These are phyloP conservation scores for Macrophomina phaseolina DNA, from an alignment of 2,329 filamentous ascomycete genomes.

Conservation along the genomic window DNA sequence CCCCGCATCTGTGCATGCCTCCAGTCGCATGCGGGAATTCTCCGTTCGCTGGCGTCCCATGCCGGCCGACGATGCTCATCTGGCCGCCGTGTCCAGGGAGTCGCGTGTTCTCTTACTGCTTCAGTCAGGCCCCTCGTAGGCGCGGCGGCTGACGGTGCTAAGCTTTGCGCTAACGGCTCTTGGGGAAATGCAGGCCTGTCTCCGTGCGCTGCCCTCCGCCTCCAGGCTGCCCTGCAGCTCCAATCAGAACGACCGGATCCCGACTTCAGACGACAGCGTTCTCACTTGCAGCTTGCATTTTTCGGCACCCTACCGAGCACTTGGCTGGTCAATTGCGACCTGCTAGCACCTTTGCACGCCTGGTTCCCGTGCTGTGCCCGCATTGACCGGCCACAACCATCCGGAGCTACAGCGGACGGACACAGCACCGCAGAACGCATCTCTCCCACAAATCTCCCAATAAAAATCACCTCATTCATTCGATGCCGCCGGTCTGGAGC, in stretches of 20 bases:
- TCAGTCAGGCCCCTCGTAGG: background rate
- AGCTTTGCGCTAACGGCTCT: conserved; percentile 1
- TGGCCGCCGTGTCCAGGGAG: background rate
- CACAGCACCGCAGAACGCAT: background rate
- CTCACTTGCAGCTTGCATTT: background rate
- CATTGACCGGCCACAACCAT: background rate
- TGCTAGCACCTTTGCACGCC: background rate
- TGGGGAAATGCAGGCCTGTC: background rate
- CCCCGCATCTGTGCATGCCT: conserved; percentile 12
- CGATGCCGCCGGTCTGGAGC: background rate
- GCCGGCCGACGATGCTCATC: background rate
- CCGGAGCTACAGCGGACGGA: background rate
- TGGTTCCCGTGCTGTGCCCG: background rate
- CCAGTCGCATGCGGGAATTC: background rate
- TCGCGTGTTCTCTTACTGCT: conserved; percentile 25
- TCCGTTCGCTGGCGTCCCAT: background rate
- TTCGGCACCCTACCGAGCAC: conserved; percentile 4
- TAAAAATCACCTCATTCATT: background rate
- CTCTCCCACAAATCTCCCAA: background rate
- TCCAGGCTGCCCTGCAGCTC: background rate
- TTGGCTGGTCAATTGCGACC: background rate
- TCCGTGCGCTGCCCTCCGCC: background rate
- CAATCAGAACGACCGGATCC: conserved; percentile 1
- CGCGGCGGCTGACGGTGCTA: background rate
- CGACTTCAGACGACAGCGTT: background rate